Conservation (phyloP, 2,329 filamentous ascomycete genomes). For the Westerdykella ornata region DNA sequence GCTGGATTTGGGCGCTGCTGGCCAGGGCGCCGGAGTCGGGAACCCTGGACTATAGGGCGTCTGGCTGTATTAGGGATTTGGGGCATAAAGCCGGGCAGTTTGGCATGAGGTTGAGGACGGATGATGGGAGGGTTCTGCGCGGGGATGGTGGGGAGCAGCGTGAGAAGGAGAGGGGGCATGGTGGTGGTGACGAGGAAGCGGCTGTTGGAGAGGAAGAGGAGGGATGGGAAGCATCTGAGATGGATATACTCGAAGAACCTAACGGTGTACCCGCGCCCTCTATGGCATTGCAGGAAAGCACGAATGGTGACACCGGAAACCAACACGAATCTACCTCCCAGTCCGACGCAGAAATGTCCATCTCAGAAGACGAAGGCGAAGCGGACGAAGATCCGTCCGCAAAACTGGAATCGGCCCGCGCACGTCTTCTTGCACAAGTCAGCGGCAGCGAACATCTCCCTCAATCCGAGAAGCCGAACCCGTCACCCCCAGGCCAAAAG, state of each 20-base stretch:
- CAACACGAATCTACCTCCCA: conserved; percentile 4
- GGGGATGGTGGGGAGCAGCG: background rate
- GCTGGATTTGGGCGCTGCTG: conserved; percentile 81
- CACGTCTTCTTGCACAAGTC: conserved; percentile 1
- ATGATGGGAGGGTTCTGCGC: background rate
- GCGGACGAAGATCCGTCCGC: conserved; percentile 4
- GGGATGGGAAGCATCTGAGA: background rate
- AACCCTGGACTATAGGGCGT: conserved; percentile 66
- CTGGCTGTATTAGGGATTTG: conserved; percentile 69
- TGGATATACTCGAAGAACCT: background rate
- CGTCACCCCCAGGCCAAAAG: background rate
- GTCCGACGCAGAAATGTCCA: conserved; percentile 17
- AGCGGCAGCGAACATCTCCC: conserved; percentile 6
- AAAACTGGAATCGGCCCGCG: conserved; percentile 4
- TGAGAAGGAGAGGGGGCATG: background rate
- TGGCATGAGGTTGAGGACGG: conserved; percentile 34
- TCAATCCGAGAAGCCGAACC: background rate
- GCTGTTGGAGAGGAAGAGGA: background rate
- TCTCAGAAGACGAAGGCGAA: conserved; percentile 16
- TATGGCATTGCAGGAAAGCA: background rate
- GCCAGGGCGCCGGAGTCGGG: conserved; percentile 68
- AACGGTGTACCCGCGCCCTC: background rate
- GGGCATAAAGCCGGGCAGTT: conserved; percentile 67
- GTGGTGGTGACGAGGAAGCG: conserved; percentile 3
- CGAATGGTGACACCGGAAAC: background rate